Evolutionary conservation across 2,329 filamentous ascomycete species (phyloP), one percentile per base, ranked within the genome.

Genomic region (Trichoderma endophyticum): DNA sequence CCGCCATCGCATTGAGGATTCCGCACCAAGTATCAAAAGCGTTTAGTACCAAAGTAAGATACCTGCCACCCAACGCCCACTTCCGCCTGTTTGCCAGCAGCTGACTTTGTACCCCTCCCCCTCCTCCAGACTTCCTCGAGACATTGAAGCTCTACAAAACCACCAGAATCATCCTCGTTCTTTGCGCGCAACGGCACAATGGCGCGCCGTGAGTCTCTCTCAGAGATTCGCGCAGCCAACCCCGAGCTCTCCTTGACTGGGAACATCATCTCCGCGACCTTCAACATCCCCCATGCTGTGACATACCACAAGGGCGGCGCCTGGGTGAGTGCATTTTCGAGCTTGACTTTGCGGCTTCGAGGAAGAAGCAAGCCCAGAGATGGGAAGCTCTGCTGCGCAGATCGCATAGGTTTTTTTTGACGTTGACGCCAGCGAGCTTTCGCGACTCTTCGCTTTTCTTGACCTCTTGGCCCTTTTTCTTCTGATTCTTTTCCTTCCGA

Each of bases 261-360:
- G n/a, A 90, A 89, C 79, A 86, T 91, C 75, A 90, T 91, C 75
- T 91, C 89, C 2, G 89, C 87, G 24, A 90, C 89, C 21, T 91
- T 91, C 76, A 90, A 87, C 73, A 87, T 90, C 73, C 89, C 89
- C 30, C 85, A 91, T 77, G 84, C 87, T 34, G 79, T 91, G 71
- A 85, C 86, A 73, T 90, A 90, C 77, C 85, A 83, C 75, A 87
- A 87, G 76, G 86, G 85, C 18, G 83, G 85, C 71, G 87, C 90
- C 76, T 91, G 89, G 89, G 89, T 91, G 80, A 78, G 88, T 78
- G 71, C 51, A 30, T 68, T 48, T 54, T 12, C 18, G 11, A 54
- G 43, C 11, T 34, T 28, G 57, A 51, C 28, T 56, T 26, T 56
- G 28, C 67, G 62, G 43, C 43, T 36, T 30, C 43, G 26, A 56